Base-by-base conservation (phyloP, 2,329 filamentous ascomycete genomes). In the Epichloe glyceriae region DNA sequence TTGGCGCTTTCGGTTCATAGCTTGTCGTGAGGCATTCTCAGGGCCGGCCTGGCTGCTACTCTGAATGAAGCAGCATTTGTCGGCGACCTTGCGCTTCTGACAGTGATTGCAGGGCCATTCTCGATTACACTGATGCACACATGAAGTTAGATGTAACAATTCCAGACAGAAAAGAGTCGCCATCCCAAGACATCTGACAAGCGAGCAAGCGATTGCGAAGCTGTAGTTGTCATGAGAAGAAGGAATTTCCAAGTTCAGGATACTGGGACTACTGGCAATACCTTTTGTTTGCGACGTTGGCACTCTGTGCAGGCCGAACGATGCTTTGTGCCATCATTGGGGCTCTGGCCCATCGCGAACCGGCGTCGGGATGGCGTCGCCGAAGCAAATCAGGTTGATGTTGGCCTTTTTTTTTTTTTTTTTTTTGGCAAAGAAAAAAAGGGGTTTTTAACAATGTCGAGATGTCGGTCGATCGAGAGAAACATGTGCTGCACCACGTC, bases 271-370 rank as follows among this genome's bases (percentile, higher is more conserved):
- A 22, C 8, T 11, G 4, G 4, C 20, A 34, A 52, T 58, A 66
- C 67, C 60, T 65, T 69, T 59, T 69, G 67, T 58, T 69, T 69
- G 46, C 67, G 64, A 15, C 67, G 62, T 38, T 62, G 58, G 51
- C 67, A 74, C 57, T 73, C 71, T 3, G 70, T 69, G 54, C 71
- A 74, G 45, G 71, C 70, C 17, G 64, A 55, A 41, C 64, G 62
- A 45, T 51, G 42, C 20, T 53, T 51, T n/a, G 46, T 50, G 46
- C 43, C 52, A 11, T 59, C 55, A 17, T 44, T 42, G 37, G 51
- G 22, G 19, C 43, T 53, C 19, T 49, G 50, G 20, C 50, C 54
- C 58, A 57, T 57, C 5, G 47, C 52, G 50, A 19, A 22, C 43
- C 5, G 22, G n/a, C 11, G 30, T 40, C 34, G 20, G 30, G 42